Evolutionary conservation across 805 yeast genomes (phyloP).

Genomic region (Saccharomycopsis fermentans): DNA sequence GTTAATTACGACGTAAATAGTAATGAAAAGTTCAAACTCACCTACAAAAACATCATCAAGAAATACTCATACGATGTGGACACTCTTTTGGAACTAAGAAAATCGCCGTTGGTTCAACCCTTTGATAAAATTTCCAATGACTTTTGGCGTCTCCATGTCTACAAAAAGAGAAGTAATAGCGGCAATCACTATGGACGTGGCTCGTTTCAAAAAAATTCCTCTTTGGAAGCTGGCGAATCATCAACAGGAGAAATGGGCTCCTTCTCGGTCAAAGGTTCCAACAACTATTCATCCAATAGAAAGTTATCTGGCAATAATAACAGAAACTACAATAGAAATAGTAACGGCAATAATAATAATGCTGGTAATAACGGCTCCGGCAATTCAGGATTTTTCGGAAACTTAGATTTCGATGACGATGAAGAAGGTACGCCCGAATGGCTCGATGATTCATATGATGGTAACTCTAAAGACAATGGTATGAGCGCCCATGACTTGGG

Average conservation of each 20-base stretch:
- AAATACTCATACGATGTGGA: conserved; percentile 11
- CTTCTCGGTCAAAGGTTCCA: conserved; percentile 8
- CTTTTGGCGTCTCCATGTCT: conserved; percentile 11
- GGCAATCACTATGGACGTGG: neutral
- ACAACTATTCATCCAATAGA: neutral
- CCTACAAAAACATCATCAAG: neutral
- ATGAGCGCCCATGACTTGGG: conserved; percentile 32
- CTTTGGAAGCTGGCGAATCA: neutral
- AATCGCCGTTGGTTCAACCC: conserved; percentile 1
- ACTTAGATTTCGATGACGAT: conserved; percentile 21
- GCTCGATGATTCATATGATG: conserved; percentile 20
- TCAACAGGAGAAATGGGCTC: conserved; percentile 19
- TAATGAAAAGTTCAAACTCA: conserved; percentile 8
- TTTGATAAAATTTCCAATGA: conserved; percentile 6
- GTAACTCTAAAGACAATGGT: conserved; percentile 27
- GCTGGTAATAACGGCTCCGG: conserved; percentile 8
- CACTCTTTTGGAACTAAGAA: conserved; percentile 6
- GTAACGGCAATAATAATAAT: conserved; percentile 11
- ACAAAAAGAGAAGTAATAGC: conserved; percentile 5
- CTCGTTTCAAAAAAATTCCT: neutral
- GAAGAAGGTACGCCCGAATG: conserved; percentile 29
- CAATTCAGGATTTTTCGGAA: conserved; percentile 12
- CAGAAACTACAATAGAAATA: conserved; percentile 12
- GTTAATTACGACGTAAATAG: conserved; percentile 2
- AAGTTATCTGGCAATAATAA: conserved; percentile 5